Evolutionary conservation across 768 basidiomycete genomes (phyloP), one percentile per base, ranked within the genome.

Genomic region (Boletellus sp.): DNA sequence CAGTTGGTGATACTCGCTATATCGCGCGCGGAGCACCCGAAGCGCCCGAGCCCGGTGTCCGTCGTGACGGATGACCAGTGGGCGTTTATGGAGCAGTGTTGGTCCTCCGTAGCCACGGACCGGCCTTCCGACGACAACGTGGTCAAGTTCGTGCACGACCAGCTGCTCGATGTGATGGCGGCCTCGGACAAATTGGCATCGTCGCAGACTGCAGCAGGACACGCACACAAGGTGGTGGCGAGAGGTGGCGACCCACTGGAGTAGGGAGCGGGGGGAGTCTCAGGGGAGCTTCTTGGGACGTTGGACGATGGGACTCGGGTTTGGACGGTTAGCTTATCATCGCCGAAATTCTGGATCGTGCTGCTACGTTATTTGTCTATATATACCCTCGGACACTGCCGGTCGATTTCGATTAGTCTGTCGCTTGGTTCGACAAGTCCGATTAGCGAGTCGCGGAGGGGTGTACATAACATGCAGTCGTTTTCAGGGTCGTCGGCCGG

Each of bases 61-160:
- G 39, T 53, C 22, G 34, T 65, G 11, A 42, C 43, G 17, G 60
- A 65, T 32, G 50, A 46, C 12, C 59, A 53, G n/a, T 67, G 64
- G 64, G 8, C 33, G 0, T 62, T 65, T 23, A 57, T 67, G 50
- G 50, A 46, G 32, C 6, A 3, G 16, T 65, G 65, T 43, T 67
- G 64, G 63, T 63, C 57, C 3, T 69, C 63, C 32, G 64, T 63
- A 13, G 34, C 48, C 58, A 7, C 17, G 55, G 59, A 45, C 47
- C 62, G 77, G 35, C 74, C 75, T 8, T 56, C 57, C 19, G 57
- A 58, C 28, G 42, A 38, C 19, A 66, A 69, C 24, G 62, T 73
- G 33, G 47, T 56, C 3, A 10, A n/a, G 3, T 66, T 66, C 17
- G 55, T 55, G 17, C 50, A 48, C 5, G 50, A 55, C 11, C 53